These are phyloP conservation scores for Verticillium nonalfalfae DNA, from an alignment of 2,329 filamentous ascomycete species.

Conservation along the genomic window DNA sequence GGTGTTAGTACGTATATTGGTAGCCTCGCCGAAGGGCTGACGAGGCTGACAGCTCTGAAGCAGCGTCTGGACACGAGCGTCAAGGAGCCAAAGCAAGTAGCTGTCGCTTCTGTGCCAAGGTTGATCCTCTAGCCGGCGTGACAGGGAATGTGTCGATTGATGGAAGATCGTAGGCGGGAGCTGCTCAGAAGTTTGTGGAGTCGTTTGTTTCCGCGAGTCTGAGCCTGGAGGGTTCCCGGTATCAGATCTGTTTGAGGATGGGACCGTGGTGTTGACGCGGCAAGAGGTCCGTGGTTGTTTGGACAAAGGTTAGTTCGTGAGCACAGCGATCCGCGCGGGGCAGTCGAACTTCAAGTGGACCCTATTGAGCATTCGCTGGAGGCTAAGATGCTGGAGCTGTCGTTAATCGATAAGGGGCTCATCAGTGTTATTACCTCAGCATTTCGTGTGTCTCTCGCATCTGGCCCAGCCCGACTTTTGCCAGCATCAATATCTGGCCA, in stretches of 20 bases:
- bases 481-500: neutral
- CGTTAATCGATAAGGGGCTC: neutral
- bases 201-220: neutral
- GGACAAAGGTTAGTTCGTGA: neutral
- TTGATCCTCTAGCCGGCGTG: neutral
- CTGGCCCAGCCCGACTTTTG: neutral
- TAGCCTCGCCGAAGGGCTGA: conserved; percentile 2
- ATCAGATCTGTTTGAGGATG: neutral
- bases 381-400: neutral
- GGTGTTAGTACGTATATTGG: neutral
- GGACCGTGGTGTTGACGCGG: neutral
- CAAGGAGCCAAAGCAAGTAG: neutral
- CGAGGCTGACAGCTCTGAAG: neutral
- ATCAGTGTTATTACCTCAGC: neutral
- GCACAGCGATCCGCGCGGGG: neutral
- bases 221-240: neutral
- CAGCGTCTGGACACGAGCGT: neutral
- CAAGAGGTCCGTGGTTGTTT: neutral
- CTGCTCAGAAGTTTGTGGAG: neutral
- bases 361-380: neutral
- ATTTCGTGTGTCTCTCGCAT: neutral
- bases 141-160: neutral
- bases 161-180: neutral
- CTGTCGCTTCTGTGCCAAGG: neutral
- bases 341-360: neutral